Base-by-base conservation (phyloP, 192 early-diverging fungal genomes). In the Gaertneriomyces sp. region DNA sequence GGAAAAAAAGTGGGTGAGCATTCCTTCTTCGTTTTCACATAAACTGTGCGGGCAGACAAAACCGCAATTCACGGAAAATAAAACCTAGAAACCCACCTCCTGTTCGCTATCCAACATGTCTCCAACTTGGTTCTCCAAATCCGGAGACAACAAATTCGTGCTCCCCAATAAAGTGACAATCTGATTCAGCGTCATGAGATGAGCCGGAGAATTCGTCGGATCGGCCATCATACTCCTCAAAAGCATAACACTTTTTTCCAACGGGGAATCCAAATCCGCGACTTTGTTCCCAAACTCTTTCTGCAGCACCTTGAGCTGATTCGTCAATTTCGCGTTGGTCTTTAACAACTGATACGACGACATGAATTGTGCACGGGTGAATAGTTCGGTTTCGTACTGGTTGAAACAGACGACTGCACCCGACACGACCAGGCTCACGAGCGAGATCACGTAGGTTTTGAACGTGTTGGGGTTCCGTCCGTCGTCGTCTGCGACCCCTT, bases 111-210 rank as follows among this genome's bases (percentile, higher is more conserved):
- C 80, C 69, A 81, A 43, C 25, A 63, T 57, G 20, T 75, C 70
- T 10, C 60, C 71, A 10, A 74, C 46, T 33, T 60, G 67, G 17
- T 60, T 60, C 58, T 79, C 75, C 63, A 80, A 62, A 62, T 79
- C 78, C n/a, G 81, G 81, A 9, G 81, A 74, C 38, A 83, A 55
- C 51, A 83, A 59, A 52, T 83, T 77, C 25, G 66, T 74, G 17
- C 74, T 68, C 3, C 56, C 57, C 57, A 83, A 57, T 2, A 81
- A 50, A 42, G 62, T 50, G 17, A 72, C 49, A 7, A 80, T 64
- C 58, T 70, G 64, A 43, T 58, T 72, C 11, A 82, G 47, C 43
- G 71, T 58, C 47, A 71, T 39, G 60, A 80, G 61, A 53, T 76
- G 68, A 5, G 63, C 43, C 33, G 78, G 51, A 49, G 55, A 69